Evolutionary conservation across 202 grass and related monocot species (phyloP).

Genomic region (Cymbopogon flexuosus): DNA sequence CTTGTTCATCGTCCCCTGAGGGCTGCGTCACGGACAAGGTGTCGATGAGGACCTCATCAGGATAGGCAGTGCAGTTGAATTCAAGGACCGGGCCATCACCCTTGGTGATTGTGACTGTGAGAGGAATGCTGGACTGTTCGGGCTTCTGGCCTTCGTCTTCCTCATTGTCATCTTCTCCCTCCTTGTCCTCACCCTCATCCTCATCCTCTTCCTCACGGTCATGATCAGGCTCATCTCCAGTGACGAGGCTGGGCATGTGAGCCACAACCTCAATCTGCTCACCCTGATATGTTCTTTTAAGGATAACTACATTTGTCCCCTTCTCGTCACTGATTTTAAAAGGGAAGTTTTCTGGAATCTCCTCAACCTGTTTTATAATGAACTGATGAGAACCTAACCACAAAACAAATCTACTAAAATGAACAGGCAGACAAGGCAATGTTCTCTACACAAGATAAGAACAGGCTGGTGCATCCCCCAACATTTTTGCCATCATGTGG

Average conservation of each 20-base stretch:
- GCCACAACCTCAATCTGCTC: slow-evolving; percentile 60
- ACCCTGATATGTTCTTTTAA: slow-evolving; percentile 57
- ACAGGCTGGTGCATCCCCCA: background rate
- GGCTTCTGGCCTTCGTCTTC: slow-evolving; percentile 32
- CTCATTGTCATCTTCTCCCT: background rate
- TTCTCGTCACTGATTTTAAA: slow-evolving; percentile 64
- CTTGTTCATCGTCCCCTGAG: slow-evolving; percentile 5
- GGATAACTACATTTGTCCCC: slow-evolving; percentile 45
- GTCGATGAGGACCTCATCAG: slow-evolving; percentile 75
- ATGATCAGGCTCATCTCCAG: slow-evolving; percentile 67
- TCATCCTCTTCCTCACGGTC: slow-evolving; percentile 12
- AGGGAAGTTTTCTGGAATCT: slow-evolving; percentile 62
- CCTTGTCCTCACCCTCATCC: background rate
- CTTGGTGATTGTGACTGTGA: slow-evolving; percentile 62
- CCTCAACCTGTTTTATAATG: slow-evolving; percentile 47
- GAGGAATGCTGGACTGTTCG: slow-evolving; percentile 52
- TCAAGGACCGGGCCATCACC: slow-evolving; percentile 47
- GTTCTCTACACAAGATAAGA: background rate
- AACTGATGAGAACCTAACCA: slow-evolving; percentile 4
- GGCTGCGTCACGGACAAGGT: slow-evolving; percentile 60
- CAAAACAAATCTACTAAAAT: background rate
- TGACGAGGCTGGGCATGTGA: slow-evolving; percentile 80
- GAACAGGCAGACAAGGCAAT: background rate
- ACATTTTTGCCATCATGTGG: background rate
- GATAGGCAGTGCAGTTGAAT: slow-evolving; percentile 73